Percentiles rank a stretch among this genome's conserved stretches.
phyloP scores from a whole-genome alignment of 495 filamentous ascomycete genomes.

The Daldinia bambusicola region DNA sequence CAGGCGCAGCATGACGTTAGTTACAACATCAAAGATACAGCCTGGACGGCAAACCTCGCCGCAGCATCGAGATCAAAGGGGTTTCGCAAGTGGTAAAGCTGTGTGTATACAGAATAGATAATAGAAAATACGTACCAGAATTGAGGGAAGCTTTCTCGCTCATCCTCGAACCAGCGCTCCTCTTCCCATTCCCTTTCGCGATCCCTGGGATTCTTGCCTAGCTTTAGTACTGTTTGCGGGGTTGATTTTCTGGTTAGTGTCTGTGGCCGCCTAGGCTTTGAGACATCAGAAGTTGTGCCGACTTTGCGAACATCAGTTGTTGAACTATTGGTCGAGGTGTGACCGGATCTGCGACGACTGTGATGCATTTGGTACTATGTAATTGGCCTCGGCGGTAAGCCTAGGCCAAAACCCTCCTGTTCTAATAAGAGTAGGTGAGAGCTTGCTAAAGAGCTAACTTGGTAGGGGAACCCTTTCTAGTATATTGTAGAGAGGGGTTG shows the following conservation, averaged over 20 bases:
- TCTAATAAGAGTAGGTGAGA: conserved; percentile 19
- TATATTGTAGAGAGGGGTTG: conserved; percentile 35
- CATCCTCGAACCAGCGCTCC: conserved; percentile 60
- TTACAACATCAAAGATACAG: conserved; percentile 22
- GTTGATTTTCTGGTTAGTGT: conserved; percentile 53
- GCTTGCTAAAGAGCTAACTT: conserved; percentile 13
- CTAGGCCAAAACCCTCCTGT: conserved; percentile 27
- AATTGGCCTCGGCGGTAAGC: conserved; percentile 31
- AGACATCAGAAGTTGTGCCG: conserved; percentile 48
- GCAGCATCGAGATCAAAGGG: conserved; percentile 22
- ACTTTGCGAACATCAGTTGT: conserved; percentile 61
- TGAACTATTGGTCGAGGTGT: conserved; percentile 59
- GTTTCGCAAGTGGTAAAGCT: neutral
- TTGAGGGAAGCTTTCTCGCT: conserved; percentile 62
- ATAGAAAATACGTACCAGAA: conserved; percentile 56
- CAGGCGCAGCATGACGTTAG: conserved; percentile 39
- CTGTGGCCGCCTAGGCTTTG: conserved; percentile 53
- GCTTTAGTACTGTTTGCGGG: conserved; percentile 52
- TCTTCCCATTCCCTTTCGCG: conserved; percentile 58
- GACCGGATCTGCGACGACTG: conserved; percentile 60
- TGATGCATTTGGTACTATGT: conserved; percentile 56
- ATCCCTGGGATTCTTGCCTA: conserved; percentile 56
- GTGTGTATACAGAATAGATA: conserved; percentile 4
- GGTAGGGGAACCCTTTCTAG: conserved; percentile 23
- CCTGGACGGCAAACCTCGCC: conserved; percentile 22